Base-by-base conservation (phyloP, 2,329 filamentous ascomycete genomes). In the Cladosporium sphaerospermum region DNA sequence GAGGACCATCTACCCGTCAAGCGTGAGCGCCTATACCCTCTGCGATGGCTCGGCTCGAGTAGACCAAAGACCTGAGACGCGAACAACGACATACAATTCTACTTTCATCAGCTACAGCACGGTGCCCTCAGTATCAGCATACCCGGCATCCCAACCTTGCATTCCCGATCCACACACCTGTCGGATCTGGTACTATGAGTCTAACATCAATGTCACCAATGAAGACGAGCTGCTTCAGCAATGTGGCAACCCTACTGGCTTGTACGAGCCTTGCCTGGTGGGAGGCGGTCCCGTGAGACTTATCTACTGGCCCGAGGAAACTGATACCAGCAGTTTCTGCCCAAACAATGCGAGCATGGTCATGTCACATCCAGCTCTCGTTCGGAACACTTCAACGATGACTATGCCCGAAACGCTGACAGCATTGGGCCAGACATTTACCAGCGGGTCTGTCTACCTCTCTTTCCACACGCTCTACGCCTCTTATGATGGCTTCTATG, bases 41-140 rank as follows among this genome's bases (percentile, higher is more conserved):
- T 63, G 61, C 45, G 61, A 64, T 53, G 60, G 61, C 18, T 56
- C 53, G 9, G 44, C 61, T 2, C 55, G 62, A 8, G 59, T 57
- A 3, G 52, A 63, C 31, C 23, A 50, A n/a, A 9, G 14, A 4
- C 46, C 46, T 5, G 19, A 49, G 16, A 60, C 59, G 6, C 40
- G 13, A 2, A 62, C 60, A 9, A 44, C 51, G 9, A 39, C 33
- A 8, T 52, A 14, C 13, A 53, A 16, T 16, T 16, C 14, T 16
- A 16, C 14, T 16, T 16, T 16, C 14, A 16, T 16, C 14, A 16
- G 14, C 14, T 16, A 16, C 14, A 16, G 14, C 14, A 16, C 14
- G 14, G 14, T 16, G 14, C 14, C 14, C 14, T 16, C 14, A 16
- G 14, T 16, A 16, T 16, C 14, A 16, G 14, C 14, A 16, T 16